Base-by-base conservation (phyloP, 169 alveolate genomes). In the Besnoitia besnoiti region DNA sequence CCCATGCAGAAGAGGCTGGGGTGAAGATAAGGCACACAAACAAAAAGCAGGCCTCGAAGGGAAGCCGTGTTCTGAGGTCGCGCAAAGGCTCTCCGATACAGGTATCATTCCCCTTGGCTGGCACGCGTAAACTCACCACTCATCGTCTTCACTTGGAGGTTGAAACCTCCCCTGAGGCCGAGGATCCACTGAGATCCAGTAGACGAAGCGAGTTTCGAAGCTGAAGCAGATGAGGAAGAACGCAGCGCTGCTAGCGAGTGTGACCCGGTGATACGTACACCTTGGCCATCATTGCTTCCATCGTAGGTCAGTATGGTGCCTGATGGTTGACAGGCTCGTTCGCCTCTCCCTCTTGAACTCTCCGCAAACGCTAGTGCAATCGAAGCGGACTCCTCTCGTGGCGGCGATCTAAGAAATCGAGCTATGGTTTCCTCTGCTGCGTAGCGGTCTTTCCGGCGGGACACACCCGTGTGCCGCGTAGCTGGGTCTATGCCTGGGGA, bases 81-180 rank as follows among this genome's bases (percentile, higher is more conserved):
- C n/a, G n/a, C n/a, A n/a, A n/a, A n/a, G n/a, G n/a, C n/a, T n/a
- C n/a, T n/a, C n/a, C n/a, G n/a, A n/a, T n/a, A n/a, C n/a, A n/a
- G n/a, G n/a, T n/a, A n/a, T n/a, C n/a, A n/a, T n/a, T n/a, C n/a
- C n/a, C n/a, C n/a, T n/a, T n/a, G n/a, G n/a, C n/a, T n/a, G n/a
- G n/a, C n/a, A n/a, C n/a, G 27, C n/a, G 3, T 0, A n/a, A 37
- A 73, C 87, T 21, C 40, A n/a, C 99, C 99, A 30, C 99, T 98
- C 62, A 98, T 94, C 79, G 99, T 98, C 95, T 98, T 98, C 67
- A 98, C 99, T 95, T 97, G 97, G 73, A 98, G 96, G 95, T 97
- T 98, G 98, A 97, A 97, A 46, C 92, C 92, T 39, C 92, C 87
- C 61, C 87, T 51, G 59, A 77, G n/a, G 61, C 59, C 40, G 19